Evolutionary conservation across 2,329 filamentous ascomycete species (phyloP), one percentile per base, ranked within the genome.

Genomic region (Phialocephala sp.): DNA sequence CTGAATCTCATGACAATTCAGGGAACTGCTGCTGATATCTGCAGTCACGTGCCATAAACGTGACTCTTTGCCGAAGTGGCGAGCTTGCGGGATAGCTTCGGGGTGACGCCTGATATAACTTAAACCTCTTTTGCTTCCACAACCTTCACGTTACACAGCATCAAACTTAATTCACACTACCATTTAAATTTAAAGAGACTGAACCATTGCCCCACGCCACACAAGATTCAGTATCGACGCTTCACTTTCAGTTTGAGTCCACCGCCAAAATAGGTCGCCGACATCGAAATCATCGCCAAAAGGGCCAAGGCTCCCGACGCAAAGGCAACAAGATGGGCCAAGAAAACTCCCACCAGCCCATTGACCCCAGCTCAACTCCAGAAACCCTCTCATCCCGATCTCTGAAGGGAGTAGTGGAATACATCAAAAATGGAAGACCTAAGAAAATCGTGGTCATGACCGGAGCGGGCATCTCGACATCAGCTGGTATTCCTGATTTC

Each of bases 401-500:
- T 35, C 78, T 98, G 15, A 83, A 89, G 20, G 91, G 87, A 4
- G 82, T 98, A 45, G 94, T 93, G n/a, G 85, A 91, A 35, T 90
- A 91, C 73, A 94, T 99, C 78, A 88, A 87, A 70, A 84, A 88
- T 73, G 91, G 89, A 55, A 78, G 84, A 58, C 88, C 85, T 39
- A 85, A 85, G 73, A 85, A 85, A 59, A 91, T 99, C 64, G 92
- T 97, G 27, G 91, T 97, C 68, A 88, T 98, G 87, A 93, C 91
- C 2, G 94, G 94, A 65, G 94, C 94, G 14, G 94, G 94, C 57
- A 96, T 97, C 71, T 92, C 89, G 36, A 94, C 91, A 0, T 85
- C 87, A 11, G 87, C 87, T 63, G 88, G 88, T 64, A 89, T 99
- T 68, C 95, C 95, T 68, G 95, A 99, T 79, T 99, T 98, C 78